Base-by-base conservation (phyloP, 768 basidiomycete species). In the Punctularia strigosozonata region DNA sequence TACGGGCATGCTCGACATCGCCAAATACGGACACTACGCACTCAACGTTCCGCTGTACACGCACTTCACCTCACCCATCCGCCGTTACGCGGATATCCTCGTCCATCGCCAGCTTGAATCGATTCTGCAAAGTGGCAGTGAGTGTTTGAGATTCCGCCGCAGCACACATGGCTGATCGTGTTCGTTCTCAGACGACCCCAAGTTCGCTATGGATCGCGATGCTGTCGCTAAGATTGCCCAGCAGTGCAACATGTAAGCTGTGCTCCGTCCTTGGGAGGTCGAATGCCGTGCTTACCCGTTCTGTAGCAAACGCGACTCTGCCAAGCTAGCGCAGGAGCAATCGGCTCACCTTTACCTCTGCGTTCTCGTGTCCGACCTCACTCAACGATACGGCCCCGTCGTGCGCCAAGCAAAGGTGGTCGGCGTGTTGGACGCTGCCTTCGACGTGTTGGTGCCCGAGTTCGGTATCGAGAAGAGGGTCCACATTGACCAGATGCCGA, bases 391-490 rank as follows among this genome's bases (percentile, higher is more conserved):
- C 57, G 95, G 95, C 6, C 90, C 95, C 30, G 95, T 99, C 42
- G 65, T 97, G 43, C 85, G 95, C 44, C 82, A 87, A 56, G 95
- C 90, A n/a, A 82, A 78, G 49, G 94, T 99, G 43, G 83, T 92
- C 32, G 83, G 84, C 43, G 94, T 99, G 23, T 71, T 97, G n/a
- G 95, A 99, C 53, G 85, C 89, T 37, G 95, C 95, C 1, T 98
- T 97, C 50, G 95, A 99, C 53, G 94, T 99, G 21, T 64, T 94
- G 23, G 78, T 98, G 10, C 85, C 89, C 30, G 95, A 98, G 58
- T 98, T 98, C 54, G 89, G 94, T 23, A 97, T 99, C 49, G 95
- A 99, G 66, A 99, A 99, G 68, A 76, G 95, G 25, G 92, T 98
- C 3, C 95, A 98, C 51, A 88, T 92, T 30, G 95, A 98, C 55